Conservation (phyloP, 441 rosid genomes). For the Syzygium malaccense region DNA sequence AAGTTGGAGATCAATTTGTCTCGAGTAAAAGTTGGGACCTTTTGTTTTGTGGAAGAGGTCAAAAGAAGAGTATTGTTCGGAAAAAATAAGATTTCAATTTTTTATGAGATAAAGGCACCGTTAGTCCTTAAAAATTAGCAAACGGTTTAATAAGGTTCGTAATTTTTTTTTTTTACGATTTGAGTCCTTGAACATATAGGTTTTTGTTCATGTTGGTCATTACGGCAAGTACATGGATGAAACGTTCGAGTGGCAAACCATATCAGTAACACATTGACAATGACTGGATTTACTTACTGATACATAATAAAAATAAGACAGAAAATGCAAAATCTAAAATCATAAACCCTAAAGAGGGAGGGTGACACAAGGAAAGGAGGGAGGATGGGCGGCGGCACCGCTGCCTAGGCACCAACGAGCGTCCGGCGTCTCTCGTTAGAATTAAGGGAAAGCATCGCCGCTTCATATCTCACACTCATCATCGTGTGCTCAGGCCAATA, state of each 20-base stretch:
- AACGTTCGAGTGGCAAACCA: background rate
- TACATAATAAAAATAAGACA: background rate
- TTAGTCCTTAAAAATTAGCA: no score
- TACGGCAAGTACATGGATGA: background rate
- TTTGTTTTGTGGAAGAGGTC: no score
- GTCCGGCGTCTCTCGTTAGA: background rate
- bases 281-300: background rate
- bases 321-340: background rate
- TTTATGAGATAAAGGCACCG: no score
- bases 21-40: no score
- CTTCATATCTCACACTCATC: background rate
- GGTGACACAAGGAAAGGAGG: fast-evolving
- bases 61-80: no score
- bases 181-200: background rate
- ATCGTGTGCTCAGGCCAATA: fast-evolving
- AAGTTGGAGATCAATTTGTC: no score
- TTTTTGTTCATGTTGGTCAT: background rate
- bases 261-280: background rate
- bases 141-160: no score
- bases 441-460: fast-evolving
- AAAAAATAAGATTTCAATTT: no score
- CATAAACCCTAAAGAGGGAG: background rate
- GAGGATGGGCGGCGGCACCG: background rate
- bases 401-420: background rate
- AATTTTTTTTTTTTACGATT: background rate